phyloP scores from a whole-genome alignment of 805 yeast genomes.

The Candida germanica region DNA sequence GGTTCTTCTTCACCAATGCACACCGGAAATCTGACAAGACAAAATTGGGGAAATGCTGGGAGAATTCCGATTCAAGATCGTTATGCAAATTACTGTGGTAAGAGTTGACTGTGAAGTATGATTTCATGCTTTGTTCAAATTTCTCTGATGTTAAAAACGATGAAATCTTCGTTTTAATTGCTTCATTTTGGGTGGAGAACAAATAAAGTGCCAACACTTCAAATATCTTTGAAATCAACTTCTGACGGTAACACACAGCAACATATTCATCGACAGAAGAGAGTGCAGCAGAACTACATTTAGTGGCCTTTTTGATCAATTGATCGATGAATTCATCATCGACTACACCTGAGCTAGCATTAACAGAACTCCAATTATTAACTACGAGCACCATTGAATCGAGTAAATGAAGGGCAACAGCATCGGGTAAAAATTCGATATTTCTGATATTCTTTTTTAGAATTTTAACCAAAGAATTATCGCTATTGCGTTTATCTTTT shows the following conservation, averaged over 20 bases:
- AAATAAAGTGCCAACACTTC: constrained; percentile 73
- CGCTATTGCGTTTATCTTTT: constrained; percentile 7
- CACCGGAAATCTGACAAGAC: constrained; percentile 51
- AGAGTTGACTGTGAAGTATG: constrained; percentile 41
- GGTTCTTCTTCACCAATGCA: constrained; percentile 42
- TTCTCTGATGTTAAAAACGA: constrained; percentile 36
- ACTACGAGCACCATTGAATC: constrained; percentile 74
- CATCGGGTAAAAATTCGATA: constrained; percentile 54
- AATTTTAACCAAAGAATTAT: constrained; percentile 48
- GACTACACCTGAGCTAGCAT: constrained; percentile 26
- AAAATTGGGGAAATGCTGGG: constrained; percentile 44
- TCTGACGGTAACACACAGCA: constrained; percentile 48
- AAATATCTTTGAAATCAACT: constrained; percentile 62
- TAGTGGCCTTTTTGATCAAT: constrained; percentile 34
- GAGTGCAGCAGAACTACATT: constrained; percentile 4
- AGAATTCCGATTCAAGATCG: constrained; percentile 45
- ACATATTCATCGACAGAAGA: constrained; percentile 12
- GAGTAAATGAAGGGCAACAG: constrained; percentile 62
- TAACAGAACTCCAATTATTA: constrained; percentile 56
- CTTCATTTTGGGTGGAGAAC: constrained; percentile 51
- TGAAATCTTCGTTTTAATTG: constrained; percentile 41
- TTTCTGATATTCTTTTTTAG: constrained; percentile 54
- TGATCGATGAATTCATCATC: constrained; percentile 48
- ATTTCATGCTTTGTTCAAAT: constrained; percentile 28
- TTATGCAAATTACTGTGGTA: constrained; percentile 47